phyloP scores from a whole-genome alignment of 2,329 filamentous ascomycete genomes.

The Apiospora sp. region DNA sequence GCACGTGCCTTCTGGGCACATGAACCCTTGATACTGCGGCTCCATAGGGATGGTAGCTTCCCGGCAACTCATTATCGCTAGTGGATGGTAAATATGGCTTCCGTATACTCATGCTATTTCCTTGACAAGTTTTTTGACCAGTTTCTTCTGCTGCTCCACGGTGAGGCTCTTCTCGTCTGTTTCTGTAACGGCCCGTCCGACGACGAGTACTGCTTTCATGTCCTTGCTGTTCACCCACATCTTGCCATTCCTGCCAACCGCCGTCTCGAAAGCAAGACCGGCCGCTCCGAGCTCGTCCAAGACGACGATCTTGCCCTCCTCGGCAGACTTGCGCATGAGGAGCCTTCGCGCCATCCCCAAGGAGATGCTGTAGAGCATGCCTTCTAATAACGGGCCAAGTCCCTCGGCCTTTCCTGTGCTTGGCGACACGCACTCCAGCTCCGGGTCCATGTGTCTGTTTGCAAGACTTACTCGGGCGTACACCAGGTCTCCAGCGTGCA shows the following conservation, averaged over 20 bases:
- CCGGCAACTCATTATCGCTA: not conserved
- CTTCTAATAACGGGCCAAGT: conserved; percentile 81
- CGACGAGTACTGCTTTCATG: conserved; percentile 74
- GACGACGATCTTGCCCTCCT: conserved; percentile 72
- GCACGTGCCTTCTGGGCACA: not conserved
- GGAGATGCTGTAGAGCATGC: conserved; percentile 86
- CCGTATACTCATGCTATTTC: conserved; percentile 53
- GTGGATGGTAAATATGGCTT: not conserved
- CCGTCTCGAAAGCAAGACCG: conserved; percentile 89
- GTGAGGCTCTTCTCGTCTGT: conserved; percentile 75
- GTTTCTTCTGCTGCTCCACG: conserved; percentile 72
- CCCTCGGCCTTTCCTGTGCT: conserved; percentile 89
- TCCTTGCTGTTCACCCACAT: conserved; percentile 89
- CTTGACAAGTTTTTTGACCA: conserved; percentile 72
- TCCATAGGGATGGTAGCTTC: not conserved
- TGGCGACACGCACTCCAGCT: conserved; percentile 88
- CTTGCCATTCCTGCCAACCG: conserved; percentile 89
- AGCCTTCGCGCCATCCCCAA: conserved; percentile 82
- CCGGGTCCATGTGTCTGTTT: conserved; percentile 84
- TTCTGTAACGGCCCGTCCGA: conserved; percentile 80
- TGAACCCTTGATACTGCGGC: not conserved
- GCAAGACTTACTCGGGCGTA: conserved; percentile 86
- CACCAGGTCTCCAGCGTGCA: conserved; percentile 78
- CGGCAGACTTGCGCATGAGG: conserved; percentile 68
- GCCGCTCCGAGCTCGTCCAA: conserved; percentile 79